These are phyloP conservation scores for Penicillium fimorum DNA, from an alignment of 495 filamentous ascomycete genomes.

Conservation along the genomic window DNA sequence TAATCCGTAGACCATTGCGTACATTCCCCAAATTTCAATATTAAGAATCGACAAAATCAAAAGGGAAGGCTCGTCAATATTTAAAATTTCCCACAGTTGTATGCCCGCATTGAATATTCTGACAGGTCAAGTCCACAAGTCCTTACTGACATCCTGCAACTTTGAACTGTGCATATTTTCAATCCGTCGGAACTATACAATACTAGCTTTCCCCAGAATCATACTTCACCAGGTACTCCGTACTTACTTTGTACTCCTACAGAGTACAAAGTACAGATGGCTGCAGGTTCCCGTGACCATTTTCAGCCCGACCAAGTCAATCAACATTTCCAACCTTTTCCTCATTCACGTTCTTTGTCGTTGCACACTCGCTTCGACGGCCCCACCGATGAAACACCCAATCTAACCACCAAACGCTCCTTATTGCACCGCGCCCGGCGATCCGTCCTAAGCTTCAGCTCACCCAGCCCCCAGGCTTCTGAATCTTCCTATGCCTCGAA, in stretches of 20 bases:
- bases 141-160: neutral
- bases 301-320: conserved; percentile 7
- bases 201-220: conserved; percentile 8
- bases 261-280: neutral
- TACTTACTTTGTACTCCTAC: neutral
- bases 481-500: conserved; percentile 35
- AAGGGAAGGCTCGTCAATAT: conserved; percentile 4
- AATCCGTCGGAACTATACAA: neutral
- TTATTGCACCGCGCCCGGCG: conserved; percentile 22
- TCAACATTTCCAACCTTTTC: neutral
- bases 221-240: neutral
- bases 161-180: neutral
- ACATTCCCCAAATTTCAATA: no score
- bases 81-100: conserved; percentile 4
- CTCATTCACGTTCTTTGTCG: conserved; percentile 8
- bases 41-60: no score
- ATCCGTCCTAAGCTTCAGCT: conserved; percentile 28
- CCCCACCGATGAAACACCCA: conserved; percentile 29
- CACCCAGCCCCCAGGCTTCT: conserved; percentile 25
- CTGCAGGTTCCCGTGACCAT: conserved; percentile 11
- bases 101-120: conserved; percentile 1
- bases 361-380: conserved; percentile 11
- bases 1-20: no score
- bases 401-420: conserved; percentile 21
- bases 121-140: conserved; percentile 8